phyloP scores from a whole-genome alignment of 2,329 filamentous ascomycete genomes.

The Scytalidium sp. region DNA sequence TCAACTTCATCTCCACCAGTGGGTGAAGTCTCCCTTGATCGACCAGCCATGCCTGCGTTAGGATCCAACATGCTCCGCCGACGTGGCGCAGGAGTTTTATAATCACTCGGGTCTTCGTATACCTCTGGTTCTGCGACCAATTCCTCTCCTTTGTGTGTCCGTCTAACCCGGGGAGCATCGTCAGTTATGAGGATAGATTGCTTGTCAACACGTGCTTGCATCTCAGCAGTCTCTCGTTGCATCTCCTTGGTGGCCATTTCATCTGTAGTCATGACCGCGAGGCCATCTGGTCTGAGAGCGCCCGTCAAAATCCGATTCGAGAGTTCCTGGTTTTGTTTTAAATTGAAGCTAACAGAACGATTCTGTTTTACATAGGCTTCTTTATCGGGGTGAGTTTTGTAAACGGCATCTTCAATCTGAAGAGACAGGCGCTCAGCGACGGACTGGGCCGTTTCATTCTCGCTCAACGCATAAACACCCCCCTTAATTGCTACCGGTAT shows the following conservation, averaged over 20 bases:
- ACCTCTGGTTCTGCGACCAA: constrained; percentile 70
- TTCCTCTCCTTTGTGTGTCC: constrained; percentile 95
- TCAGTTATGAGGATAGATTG: constrained; percentile 80
- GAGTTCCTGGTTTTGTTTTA: constrained; percentile 83
- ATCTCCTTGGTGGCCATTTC: constrained; percentile 91
- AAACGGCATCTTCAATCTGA: constrained; percentile 73
- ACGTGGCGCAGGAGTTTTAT: constrained; percentile 20
- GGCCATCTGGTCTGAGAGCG: constrained; percentile 66
- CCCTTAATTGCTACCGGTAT: constrained; percentile 66
- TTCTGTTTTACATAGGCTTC: constrained; percentile 61
- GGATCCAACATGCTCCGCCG: constrained; percentile 37
- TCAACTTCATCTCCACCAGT: constrained; percentile 23
- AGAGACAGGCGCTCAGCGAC: constrained; percentile 70
- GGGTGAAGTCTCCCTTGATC: constrained; percentile 33
- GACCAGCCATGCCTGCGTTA: constrained; percentile 27
- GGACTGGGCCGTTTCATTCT: constrained; percentile 60
- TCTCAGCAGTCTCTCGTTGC: constrained; percentile 71
- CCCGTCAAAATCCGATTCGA: constrained; percentile 72
- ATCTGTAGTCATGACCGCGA: constrained; percentile 85
- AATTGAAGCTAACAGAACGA: constrained; percentile 76
- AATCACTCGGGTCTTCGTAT: constrained; percentile 33
- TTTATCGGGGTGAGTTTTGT: constrained; percentile 50
- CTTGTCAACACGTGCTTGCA: constrained; percentile 76
- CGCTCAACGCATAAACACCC: constrained; percentile 58
- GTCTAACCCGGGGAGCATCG: constrained; percentile 73